Conservation (phyloP, 1,284 basidiomycete species). For the Megacollybia platyphylla region DNA sequence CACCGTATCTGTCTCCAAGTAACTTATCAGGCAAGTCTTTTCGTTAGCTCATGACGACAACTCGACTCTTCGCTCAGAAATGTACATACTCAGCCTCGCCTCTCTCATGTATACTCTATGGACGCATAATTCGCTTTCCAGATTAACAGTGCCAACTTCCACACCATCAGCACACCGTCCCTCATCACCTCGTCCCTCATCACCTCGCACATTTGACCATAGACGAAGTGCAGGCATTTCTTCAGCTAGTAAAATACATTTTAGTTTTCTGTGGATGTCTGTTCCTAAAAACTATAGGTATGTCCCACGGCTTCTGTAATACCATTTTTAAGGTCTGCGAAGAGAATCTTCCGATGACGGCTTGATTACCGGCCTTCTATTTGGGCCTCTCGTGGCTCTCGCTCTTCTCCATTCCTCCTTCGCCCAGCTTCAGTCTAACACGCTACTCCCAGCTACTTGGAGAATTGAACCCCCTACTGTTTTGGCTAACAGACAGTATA, state of each 20-base stretch:
- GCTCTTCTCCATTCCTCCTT: conserved; percentile 48
- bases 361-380: conserved; percentile 65
- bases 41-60: not conserved
- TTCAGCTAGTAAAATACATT: conserved; percentile 29
- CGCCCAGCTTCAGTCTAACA: conserved; percentile 10
- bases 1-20: conserved; percentile 5
- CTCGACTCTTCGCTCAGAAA: conserved; percentile 19
- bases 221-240: conserved; percentile 22
- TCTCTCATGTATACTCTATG: conserved; percentile 54
- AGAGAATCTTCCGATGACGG: conserved; percentile 80
- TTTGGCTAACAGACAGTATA: conserved; percentile 25
- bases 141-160: conserved; percentile 7
- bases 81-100: conserved; percentile 39
- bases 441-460: conserved; percentile 49
- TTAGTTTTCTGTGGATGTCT: conserved; percentile 79
- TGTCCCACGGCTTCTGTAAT: conserved; percentile 2
- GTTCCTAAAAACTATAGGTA: conserved; percentile 78
- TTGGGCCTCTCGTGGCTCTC: conserved; percentile 66
- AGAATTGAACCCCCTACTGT: conserved; percentile 59
- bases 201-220: conserved; percentile 33
- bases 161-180: conserved; percentile 8
- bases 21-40: not conserved
- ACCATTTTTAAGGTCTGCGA: conserved; percentile 4
- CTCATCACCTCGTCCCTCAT: conserved; percentile 16
- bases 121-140: conserved; percentile 37